Evolutionary conservation across 805 yeast genomes (phyloP), one percentile per base, ranked within the genome.

Genomic region (Candida ficus): DNA sequence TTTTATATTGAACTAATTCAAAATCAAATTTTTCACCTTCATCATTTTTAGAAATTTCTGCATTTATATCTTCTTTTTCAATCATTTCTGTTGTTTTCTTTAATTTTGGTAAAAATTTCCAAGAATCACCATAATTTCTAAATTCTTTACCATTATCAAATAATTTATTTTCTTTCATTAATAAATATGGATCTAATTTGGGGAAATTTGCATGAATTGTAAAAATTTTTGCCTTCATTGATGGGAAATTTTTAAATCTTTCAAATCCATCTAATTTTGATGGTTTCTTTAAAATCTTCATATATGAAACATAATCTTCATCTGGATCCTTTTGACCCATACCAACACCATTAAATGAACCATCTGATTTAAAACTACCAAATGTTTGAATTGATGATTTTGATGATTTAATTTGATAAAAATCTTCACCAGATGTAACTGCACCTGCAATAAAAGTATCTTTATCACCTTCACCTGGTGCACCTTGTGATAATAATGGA

Each of bases 401-500:
- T n/a, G n/a, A 30, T 22, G 25, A 23, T 19, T 33, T 28, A 10
- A 38, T 37, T 29, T 38, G 42, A 29, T 38, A 38, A 21, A 25
- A 38, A 3, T 21, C n/a, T 20, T 12, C n/a, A 4, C 31, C 26
- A 11, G 26, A 13, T 8, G 11, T 27, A 28, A 18, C 23, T n/a
- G 42, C 42, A 10, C 85, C 86, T 1, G 81, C 73, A 17, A 76
- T 70, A 55, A 81, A 80, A 0, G 89, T 80, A 48, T 83, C 89
- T 52, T 82, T 81, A 50, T 83, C 89, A 34, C 89, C 89, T 60
- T 82, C 83, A 7, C 89, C 89, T 1, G 85, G 80, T 26, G 75
- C 68, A 2, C 85, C 85, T 56, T 83, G 91, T 0, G 84, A 73
- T 47, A 83, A 63, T 37, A 82, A 59, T 10, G 85, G 86, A 53